A percentile compares a stretch with the other conserved stretches of the same genome.
Conservation (phyloP, 2,329 filamentous ascomycete species). For the Rutstroemia sp. region DNA sequence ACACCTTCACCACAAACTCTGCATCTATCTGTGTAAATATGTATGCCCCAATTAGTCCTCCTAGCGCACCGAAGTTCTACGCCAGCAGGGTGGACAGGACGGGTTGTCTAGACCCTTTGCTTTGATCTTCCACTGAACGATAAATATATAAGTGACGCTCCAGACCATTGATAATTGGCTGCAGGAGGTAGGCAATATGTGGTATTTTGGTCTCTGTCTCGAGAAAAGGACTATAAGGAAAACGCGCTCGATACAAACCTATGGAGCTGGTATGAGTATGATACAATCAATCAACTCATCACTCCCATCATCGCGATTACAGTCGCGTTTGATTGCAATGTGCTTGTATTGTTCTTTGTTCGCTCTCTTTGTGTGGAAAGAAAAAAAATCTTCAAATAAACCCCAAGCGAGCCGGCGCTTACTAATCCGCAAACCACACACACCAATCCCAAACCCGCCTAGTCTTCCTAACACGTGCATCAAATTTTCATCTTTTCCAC, state of each 20-base stretch:
- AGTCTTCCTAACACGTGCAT: background rate
- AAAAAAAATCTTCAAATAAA: background rate
- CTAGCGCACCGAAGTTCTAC: constrained; percentile 28
- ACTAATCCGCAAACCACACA: background rate
- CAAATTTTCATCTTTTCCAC: background rate
- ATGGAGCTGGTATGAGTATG: background rate
- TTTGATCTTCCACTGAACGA: constrained; percentile 32
- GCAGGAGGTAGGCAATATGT: constrained; percentile 33
- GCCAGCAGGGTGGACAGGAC: constrained; percentile 33
- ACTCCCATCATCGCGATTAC: too few species aligned
- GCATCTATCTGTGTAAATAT: constrained; percentile 8
- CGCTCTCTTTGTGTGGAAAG: background rate
- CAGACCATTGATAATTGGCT: constrained; percentile 27
- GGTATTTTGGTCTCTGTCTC: constrained; percentile 12
- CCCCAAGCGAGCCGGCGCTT: background rate
- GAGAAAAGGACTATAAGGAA: background rate
- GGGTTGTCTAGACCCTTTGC: constrained; percentile 32
- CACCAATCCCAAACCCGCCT: background rate
- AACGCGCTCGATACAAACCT: background rate
- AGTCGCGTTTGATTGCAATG: too few species aligned
- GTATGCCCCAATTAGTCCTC: constrained; percentile 34
- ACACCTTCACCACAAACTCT: background rate
- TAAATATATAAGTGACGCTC: constrained; percentile 32
- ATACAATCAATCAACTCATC: too few species aligned
- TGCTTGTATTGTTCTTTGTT: too few species aligned